Percentiles rank a stretch among this genome's conserved stretches.
Conservation (phyloP, 2,329 filamentous ascomycete species). For the Aspergillus flavus region DNA sequence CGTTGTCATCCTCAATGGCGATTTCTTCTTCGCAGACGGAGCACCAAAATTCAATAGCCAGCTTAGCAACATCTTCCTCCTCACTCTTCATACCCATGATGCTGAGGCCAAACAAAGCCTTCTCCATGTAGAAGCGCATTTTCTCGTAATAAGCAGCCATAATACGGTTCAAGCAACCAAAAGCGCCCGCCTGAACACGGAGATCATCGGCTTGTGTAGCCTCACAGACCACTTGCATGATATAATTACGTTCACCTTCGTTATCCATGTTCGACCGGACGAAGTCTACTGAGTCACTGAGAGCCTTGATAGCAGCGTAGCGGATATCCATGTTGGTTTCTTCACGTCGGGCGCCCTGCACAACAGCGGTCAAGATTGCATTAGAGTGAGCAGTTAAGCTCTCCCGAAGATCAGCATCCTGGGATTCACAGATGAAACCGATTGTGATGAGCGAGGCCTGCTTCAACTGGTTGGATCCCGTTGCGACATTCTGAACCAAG, state of each 20-base stretch:
- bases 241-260: slow-evolving; percentile 98
- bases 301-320: slow-evolving; percentile 86
- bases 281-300: slow-evolving; percentile 96
- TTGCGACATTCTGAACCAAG: slow-evolving; percentile 89
- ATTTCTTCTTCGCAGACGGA: slow-evolving; percentile 99
- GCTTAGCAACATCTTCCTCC: slow-evolving; percentile 96
- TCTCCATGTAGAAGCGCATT: slow-evolving; percentile 99
- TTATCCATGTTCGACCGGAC: slow-evolving; percentile 98
- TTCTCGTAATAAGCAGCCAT: slow-evolving; percentile 99
- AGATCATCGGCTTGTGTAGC: slow-evolving; percentile 91
- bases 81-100: slow-evolving; percentile 98
- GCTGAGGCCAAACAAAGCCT: slow-evolving; percentile 94
- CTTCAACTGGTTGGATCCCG: slow-evolving; percentile 84
- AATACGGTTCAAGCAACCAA: slow-evolving; percentile 96
- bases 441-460: slow-evolving; percentile 94
- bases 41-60: slow-evolving; percentile 99
- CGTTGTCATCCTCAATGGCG: slow-evolving; percentile 95
- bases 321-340: slow-evolving; percentile 90
- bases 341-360: slow-evolving; percentile 96
- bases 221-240: slow-evolving; percentile 99
- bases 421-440: slow-evolving; percentile 96
- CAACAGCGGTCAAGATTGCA: slow-evolving; percentile 94
- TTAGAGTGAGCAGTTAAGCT: slow-evolving; percentile 87
- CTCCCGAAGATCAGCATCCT: slow-evolving; percentile 81
- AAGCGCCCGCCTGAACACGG: slow-evolving; percentile 92